Percentiles rank a stretch among this genome's conserved stretches.
Conservation (phyloP, 1,284 basidiomycete genomes). For the Austroboletus novae-zelandiae region DNA sequence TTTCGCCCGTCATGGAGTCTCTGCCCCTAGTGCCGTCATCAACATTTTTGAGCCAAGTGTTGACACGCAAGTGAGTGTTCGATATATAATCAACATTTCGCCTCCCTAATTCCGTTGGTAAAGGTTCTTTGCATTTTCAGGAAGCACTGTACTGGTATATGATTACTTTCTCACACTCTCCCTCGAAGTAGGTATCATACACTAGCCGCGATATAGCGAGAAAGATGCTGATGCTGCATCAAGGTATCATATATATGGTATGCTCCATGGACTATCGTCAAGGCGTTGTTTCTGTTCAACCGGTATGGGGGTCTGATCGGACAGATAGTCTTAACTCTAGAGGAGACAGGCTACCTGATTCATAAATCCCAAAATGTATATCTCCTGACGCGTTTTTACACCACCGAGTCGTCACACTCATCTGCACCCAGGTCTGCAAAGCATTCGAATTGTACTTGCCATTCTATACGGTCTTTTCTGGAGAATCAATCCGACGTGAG, state of each 20-base stretch:
- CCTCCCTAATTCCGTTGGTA: not conserved
- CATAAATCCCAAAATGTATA: constrained; percentile 15
- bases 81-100: not conserved
- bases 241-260: constrained; percentile 21
- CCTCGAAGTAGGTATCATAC: not conserved
- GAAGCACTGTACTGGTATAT: not conserved
- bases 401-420: not conserved
- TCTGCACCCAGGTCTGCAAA: constrained; percentile 17
- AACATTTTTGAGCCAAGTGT: not conserved
- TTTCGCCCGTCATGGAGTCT: not conserved
- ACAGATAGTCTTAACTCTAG: constrained; percentile 20
- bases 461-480: constrained; percentile 13
- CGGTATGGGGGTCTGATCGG: constrained; percentile 27
- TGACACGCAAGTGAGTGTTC: not conserved
- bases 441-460: constrained; percentile 6
- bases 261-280: constrained; percentile 15
- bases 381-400: not conserved
- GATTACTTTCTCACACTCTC: constrained; percentile 4
- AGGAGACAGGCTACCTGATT: constrained; percentile 20
- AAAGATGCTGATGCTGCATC: not conserved
- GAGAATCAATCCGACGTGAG: constrained; percentile 27
- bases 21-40: not conserved
- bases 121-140: constrained; percentile 1
- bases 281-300: constrained; percentile 21
- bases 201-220: not conserved